Base-by-base conservation (phyloP, 805 yeast species). In the Saccharomycopsis fermentans region DNA sequence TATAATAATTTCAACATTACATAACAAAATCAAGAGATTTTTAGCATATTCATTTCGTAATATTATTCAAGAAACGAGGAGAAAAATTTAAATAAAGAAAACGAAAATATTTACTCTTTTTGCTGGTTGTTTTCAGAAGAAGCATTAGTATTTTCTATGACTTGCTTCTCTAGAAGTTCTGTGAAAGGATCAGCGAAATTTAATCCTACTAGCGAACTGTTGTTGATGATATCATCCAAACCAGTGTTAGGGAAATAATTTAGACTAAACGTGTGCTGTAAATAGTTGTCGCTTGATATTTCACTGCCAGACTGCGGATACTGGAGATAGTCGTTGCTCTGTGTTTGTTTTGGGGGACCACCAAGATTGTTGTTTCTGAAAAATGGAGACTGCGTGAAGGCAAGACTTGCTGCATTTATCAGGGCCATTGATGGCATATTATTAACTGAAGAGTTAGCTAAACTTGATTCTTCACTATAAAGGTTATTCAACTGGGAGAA, bases 181-280 rank as follows among this genome's bases (percentile, higher is more conserved):
- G 92, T 86, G 84, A 90, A 86, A 1, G 89, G 89, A 40, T 84
- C 91, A 32, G 84, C 85, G 63, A 81, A 81, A 58, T 80, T 83
- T 54, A 81, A 67, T 16, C 85, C 85, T 24, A 80, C 50, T 19
- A 24, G 39, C 9, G 43, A 26, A 19, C 50, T 53, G n/a, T 36
- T 54, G 9, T 54, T 32, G 19, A 35, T 32, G 14, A 40, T 35
- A 21, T 54, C 52, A 27, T 37, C 48, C 35, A 51, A 48, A 26
- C 48, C 55, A 36, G 35, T 50, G 21, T 40, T 47, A 21, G 55
- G 34, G n/a, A 43, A 34, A 27, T 40, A 43, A 6, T 43, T 35
- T 12, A 51, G 40, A n/a, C 39, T 19, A 8, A 43, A 43, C 12
- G 50, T 11, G 9, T 43, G 50, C 14, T 43, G 50, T 12, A 29